These are phyloP conservation scores for Podospora fimiseda DNA, from an alignment of 495 filamentous ascomycete genomes.

Conservation along the genomic window DNA sequence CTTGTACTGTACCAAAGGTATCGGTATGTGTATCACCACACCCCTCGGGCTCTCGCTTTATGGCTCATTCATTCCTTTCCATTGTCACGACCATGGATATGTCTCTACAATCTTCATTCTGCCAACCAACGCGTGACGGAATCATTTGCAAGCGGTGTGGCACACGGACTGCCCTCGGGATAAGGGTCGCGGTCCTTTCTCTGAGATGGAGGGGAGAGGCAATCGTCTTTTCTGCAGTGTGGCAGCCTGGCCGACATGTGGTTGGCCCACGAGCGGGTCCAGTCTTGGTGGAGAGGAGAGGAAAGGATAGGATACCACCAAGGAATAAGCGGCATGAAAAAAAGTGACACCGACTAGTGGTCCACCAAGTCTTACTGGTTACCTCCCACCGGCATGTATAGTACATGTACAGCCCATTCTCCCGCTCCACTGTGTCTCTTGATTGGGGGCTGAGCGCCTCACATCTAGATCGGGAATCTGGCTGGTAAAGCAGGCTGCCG, in stretches of 20 bases:
- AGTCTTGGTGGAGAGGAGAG: not conserved
- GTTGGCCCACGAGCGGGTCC: slow-evolving; percentile 23
- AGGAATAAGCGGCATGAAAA: not conserved
- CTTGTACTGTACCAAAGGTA: too few species aligned
- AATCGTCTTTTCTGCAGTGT: slow-evolving; percentile 17
- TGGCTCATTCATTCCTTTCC: not conserved
- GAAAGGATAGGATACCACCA: slow-evolving; percentile 4
- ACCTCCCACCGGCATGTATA: not conserved
- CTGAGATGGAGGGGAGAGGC: slow-evolving; percentile 3
- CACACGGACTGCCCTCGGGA: slow-evolving; percentile 1
- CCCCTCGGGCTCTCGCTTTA: not conserved
- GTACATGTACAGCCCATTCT: too few species aligned
- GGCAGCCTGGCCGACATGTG: slow-evolving; percentile 11
- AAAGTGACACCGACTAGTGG: too few species aligned
- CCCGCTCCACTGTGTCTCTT: not conserved
- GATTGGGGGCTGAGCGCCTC: not conserved
- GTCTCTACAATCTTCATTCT: too few species aligned
- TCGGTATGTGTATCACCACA: not conserved
- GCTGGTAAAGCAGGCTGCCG: not conserved
- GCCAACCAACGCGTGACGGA: slow-evolving; percentile 4
- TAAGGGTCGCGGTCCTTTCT: not conserved
- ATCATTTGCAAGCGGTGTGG: slow-evolving; percentile 2
- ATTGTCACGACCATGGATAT: too few species aligned
- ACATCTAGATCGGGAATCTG: not conserved
- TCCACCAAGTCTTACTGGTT: not conserved